These are phyloP conservation scores for Thymus quinquecostatus DNA, from an alignment of 257 asterid genomes.

Conservation along the genomic window DNA sequence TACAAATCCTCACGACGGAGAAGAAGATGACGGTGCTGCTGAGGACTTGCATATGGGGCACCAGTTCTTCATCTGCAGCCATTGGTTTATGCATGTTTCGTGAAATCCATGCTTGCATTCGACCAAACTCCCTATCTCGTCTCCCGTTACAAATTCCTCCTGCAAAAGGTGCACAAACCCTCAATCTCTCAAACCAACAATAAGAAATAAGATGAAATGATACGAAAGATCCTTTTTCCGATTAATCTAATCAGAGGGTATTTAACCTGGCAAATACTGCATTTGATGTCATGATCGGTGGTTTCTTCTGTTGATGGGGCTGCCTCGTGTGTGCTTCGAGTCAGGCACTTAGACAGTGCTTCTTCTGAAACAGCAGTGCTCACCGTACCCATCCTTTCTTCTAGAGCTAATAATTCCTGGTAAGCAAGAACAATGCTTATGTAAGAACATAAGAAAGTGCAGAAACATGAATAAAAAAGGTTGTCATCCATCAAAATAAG, in stretches of 20 bases:
- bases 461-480: not conserved
- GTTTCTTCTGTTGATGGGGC: slow-evolving; percentile 33
- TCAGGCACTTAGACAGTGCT: slow-evolving; percentile 66
- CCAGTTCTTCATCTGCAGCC: slow-evolving; percentile 88
- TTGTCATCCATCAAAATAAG: not conserved
- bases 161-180: slow-evolving; percentile 32
- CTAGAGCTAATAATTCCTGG: slow-evolving; percentile 92
- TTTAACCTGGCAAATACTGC: slow-evolving; percentile 89
- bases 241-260: not conserved
- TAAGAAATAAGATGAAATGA: too few species aligned
- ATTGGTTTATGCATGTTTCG: slow-evolving; percentile 58
- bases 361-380: slow-evolving; percentile 90
- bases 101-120: slow-evolving; percentile 82
- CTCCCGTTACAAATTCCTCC: slow-evolving; percentile 78
- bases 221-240: not conserved
- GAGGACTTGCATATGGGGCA: slow-evolving; percentile 90
- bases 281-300: slow-evolving; percentile 56
- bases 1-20: slow-evolving; percentile 14
- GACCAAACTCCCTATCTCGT: slow-evolving; percentile 69
- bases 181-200: slow-evolving; percentile 1
- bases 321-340: slow-evolving; percentile 48
- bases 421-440: slow-evolving; percentile 2
- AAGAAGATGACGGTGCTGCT: slow-evolving; percentile 42
- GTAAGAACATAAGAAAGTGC: not conserved
- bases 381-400: slow-evolving; percentile 90